A percentile compares a stretch with the other conserved stretches of the same genome.
These are phyloP conservation scores for Aphanomyces astaci DNA, from an alignment of 352 stramenopile species.

Conservation along the genomic window DNA sequence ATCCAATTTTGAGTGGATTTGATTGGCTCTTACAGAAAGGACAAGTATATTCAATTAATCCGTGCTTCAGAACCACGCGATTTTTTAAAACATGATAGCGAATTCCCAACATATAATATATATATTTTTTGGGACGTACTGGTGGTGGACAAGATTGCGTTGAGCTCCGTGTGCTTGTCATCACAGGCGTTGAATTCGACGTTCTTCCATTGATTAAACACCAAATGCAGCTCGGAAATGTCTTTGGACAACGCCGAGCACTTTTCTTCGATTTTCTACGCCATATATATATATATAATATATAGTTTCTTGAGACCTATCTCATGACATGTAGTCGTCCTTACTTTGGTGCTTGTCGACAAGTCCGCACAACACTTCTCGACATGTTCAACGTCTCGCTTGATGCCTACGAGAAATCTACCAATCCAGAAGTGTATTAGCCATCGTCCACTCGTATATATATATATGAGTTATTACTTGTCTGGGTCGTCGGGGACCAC, in stretches of 20 bases:
- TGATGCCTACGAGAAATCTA: conserved; percentile 45
- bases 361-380: conserved; percentile 44
- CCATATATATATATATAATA: too few species aligned
- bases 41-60: too few species aligned
- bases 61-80: too few species aligned
- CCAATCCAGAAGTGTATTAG: background rate
- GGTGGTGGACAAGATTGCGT: conserved; percentile 36
- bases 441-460: background rate
- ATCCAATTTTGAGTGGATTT: too few species aligned
- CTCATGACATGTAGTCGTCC: background rate
- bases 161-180: conserved; percentile 30
- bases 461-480: conserved; percentile 30
- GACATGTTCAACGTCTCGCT: conserved; percentile 49
- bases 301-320: too few species aligned
- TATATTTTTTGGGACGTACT: conserved; percentile 42
- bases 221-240: conserved; percentile 35
- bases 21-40: too few species aligned
- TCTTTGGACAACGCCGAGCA: conserved; percentile 48
- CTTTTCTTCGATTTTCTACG: conserved; percentile 45
- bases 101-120: too few species aligned
- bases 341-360: conserved; percentile 41
- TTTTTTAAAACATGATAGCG: too few species aligned
- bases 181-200: conserved; percentile 29
- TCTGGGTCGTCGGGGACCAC: conserved; percentile 32
- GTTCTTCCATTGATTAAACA: conserved; percentile 53